phyloP scores from a whole-genome alignment of 108 stramenopile genomes.

The Nannochloropsis salina region DNA sequence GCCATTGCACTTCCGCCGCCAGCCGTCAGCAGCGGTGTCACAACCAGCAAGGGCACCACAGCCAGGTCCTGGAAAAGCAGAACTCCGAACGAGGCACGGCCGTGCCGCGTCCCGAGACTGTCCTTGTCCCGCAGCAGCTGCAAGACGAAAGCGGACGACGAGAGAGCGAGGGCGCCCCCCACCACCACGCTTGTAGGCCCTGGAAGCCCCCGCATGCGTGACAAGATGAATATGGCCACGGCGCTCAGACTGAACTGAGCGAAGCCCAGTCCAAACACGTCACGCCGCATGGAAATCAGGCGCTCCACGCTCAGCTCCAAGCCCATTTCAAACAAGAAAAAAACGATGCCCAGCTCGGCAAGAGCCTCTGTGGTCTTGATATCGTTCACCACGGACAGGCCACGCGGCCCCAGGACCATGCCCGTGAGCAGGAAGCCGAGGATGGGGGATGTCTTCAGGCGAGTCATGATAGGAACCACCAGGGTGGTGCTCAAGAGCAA shows the following conservation, averaged over 20 bases:
- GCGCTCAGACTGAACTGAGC: constrained; percentile 74
- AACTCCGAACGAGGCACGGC: constrained; percentile 85
- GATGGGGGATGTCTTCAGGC: constrained; percentile 75
- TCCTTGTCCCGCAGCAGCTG: constrained; percentile 89
- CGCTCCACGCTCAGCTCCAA: constrained; percentile 81
- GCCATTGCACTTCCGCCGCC: constrained; percentile 67
- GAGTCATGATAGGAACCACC: constrained; percentile 79
- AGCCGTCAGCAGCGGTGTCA: constrained; percentile 82
- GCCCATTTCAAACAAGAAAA: constrained; percentile 94
- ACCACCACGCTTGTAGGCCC: constrained; percentile 71
- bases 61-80: constrained; percentile 83
- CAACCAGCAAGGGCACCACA: constrained; percentile 87
- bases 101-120: constrained; percentile 80
- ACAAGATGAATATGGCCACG: constrained; percentile 62
- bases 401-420: constrained; percentile 82
- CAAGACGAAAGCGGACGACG: constrained; percentile 85
- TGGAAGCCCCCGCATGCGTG: constrained; percentile 60
- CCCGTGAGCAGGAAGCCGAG: constrained; percentile 83
- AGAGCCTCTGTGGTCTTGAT: constrained; percentile 55
- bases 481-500: constrained; percentile 75
- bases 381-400: constrained; percentile 64
- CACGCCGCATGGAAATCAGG: constrained; percentile 70
- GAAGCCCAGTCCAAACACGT: constrained; percentile 86
- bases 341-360: constrained; percentile 93
- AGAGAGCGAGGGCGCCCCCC: constrained; percentile 78